Base-by-base conservation (phyloP, 176 grass and related monocot genomes). In the Eleusine indica region DNA sequence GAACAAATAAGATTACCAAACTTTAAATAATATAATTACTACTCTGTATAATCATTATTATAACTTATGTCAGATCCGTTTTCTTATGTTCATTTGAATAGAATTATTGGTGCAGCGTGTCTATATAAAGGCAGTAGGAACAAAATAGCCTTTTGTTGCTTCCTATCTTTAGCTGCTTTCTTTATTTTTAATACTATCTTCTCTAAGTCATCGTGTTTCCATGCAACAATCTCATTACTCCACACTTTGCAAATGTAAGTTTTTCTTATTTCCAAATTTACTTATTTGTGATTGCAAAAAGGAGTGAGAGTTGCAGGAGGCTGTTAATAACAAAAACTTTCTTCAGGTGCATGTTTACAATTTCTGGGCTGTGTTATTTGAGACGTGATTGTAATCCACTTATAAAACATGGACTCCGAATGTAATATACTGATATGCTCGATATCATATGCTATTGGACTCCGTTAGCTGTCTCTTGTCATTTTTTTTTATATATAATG, bases 311-410 rank as follows among this genome's bases (percentile, higher is more conserved):
- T 62, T 72, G 47, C 1, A 5, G 32, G 13, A 73, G 84, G 52
- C 32, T 73, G 29, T 52, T 41, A 76, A 19, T 73, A 53, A 66
- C 21, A 73, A 65, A 79, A 44, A 73, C 39, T 53, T 80, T 43
- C 35, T 44, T 65, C 25, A 44, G 77, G 1, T 38, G 9, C 58
- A 44, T 32, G 74, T 61, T 66, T 80, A 66, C 77, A 67, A 54
- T 40, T 30, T 66, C 37, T 57, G 4, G 10, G 60, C 22, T 57
- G 11, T 80, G 11, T 12, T 63, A 22, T 51, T 78, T 47, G 40
- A 3, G 65, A 29, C 7, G 1, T 68, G 53, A 60, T 70, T 16
- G 40, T 32, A 37, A 69, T 16, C 22, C 22, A 29, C 37, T 70
- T 60, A 22, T 17, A 73, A 28, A 37, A 44, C 73, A 37, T 44